These are phyloP conservation scores for Tolypocladium nubicola DNA, from an alignment of 2,329 filamentous ascomycete species.

Conservation along the genomic window DNA sequence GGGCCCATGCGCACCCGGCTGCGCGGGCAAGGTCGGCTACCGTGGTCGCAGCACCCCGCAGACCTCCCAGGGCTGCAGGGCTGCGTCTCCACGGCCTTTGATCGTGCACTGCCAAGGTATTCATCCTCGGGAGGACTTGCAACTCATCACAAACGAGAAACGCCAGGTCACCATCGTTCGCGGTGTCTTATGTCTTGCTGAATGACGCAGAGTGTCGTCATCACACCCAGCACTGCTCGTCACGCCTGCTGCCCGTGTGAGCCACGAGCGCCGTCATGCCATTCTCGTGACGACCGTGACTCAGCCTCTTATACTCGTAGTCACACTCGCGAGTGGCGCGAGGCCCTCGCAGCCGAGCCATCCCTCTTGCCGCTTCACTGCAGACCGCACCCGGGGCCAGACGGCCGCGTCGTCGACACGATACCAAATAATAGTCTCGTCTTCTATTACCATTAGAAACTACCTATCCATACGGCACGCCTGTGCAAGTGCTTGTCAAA, in stretches of 20 bases:
- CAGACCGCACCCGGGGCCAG: not conserved
- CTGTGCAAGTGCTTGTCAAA: not conserved
- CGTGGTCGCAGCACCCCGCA: not conserved
- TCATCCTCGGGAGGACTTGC: no score
- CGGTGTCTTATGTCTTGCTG: not conserved
- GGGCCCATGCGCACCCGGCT: not conserved
- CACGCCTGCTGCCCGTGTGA: not conserved
- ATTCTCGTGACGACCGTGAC: not conserved
- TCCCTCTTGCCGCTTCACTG: not conserved
- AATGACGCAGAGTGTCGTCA: not conserved
- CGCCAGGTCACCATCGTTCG: not conserved
- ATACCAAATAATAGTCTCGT: not conserved
- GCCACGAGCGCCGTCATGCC: not conserved
- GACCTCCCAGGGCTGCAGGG: no score
- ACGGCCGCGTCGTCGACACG: not conserved
- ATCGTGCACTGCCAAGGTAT: not conserved
- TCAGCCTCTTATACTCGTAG: not conserved
- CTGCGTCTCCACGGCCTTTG: not conserved
- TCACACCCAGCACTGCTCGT: not conserved
- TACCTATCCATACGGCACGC: slow-evolving; percentile 5
- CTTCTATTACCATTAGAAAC: slow-evolving; percentile 10
- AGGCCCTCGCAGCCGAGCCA: not conserved
- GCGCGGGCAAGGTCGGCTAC: not conserved
- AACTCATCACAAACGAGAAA: no score
- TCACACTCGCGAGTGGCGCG: not conserved